phyloP scores from a whole-genome alignment of 2,329 filamentous ascomycete genomes.

The Grosmannia huntii region DNA sequence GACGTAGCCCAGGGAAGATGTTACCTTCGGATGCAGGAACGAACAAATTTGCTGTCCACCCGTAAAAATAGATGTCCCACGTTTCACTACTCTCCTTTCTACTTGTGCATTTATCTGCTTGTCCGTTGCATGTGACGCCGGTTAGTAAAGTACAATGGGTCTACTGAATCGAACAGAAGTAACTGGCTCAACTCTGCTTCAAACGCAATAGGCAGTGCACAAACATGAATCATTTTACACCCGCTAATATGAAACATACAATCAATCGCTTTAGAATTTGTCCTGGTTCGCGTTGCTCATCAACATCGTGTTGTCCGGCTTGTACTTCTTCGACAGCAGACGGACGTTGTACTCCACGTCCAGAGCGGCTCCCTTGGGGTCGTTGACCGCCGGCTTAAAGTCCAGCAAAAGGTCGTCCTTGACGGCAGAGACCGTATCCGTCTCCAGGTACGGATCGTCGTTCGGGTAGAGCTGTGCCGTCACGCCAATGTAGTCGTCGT shows the following conservation, averaged over 20 bases:
- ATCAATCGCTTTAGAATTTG: neutral
- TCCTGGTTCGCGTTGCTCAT: conserved; percentile 6
- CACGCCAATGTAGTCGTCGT: conserved; percentile 44
- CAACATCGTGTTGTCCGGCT: conserved; percentile 7
- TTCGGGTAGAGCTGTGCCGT: conserved; percentile 58
- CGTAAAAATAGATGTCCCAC: too few relatives aligned
- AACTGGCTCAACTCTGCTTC: too few relatives aligned
- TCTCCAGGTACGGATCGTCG: conserved; percentile 38
- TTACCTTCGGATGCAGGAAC: too few relatives aligned
- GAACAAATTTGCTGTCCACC: too few relatives aligned
- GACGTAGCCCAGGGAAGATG: too few relatives aligned
- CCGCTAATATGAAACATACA: neutral
- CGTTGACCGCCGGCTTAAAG: conserved; percentile 19
- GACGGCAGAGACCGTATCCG: conserved; percentile 27
- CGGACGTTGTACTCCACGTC: conserved; percentile 26
- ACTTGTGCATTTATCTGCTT: too few relatives aligned
- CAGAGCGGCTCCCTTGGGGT: conserved; percentile 19
- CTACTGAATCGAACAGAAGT: too few relatives aligned
- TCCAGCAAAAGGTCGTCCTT: conserved; percentile 24
- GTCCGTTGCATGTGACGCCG: too few relatives aligned
- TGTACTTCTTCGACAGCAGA: conserved; percentile 20
- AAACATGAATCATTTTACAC: too few relatives aligned
- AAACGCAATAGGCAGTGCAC: too few relatives aligned
- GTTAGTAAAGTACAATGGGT: too few relatives aligned
- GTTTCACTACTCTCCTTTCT: too few relatives aligned